A percentile compares a stretch with the other conserved stretches of the same genome.
phyloP scores from a whole-genome alignment of 2,329 filamentous ascomycete species.

The Stemphylium vesicarium region DNA sequence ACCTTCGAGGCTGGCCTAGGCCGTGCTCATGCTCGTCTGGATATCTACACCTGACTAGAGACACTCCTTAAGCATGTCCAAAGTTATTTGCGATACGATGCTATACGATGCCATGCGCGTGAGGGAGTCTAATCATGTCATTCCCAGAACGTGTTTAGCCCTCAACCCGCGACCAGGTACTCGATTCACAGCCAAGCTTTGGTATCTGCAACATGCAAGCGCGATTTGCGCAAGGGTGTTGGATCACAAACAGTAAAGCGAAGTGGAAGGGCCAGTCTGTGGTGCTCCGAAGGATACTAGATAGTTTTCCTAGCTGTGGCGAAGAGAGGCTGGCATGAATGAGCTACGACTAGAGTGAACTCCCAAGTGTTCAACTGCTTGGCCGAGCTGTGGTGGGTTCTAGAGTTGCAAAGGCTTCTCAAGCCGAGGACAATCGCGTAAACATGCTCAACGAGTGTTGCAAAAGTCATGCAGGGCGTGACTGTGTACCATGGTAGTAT shows the following conservation, averaged over 20 bases:
- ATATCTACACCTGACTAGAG: background rate
- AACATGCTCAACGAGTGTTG: slow-evolving; percentile 1
- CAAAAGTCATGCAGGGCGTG: slow-evolving; percentile 11
- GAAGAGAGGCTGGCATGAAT: background rate
- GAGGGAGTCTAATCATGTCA: background rate
- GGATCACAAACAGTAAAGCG: background rate
- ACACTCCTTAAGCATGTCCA: background rate
- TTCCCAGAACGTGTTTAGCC: background rate
- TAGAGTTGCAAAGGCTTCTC: background rate
- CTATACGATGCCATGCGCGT: background rate
- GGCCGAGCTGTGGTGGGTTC: background rate
- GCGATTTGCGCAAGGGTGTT: slow-evolving; percentile 7
- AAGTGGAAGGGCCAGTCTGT: background rate
- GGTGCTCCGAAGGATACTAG: background rate
- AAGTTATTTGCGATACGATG: background rate
- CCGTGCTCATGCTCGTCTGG: background rate
- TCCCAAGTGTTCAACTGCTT: background rate
- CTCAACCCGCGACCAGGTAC: background rate
- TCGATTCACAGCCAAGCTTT: slow-evolving; percentile 1
- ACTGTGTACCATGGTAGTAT: slow-evolving; percentile 5
- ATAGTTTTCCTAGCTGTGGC: background rate
- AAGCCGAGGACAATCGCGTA: background rate
- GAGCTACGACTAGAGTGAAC: background rate
- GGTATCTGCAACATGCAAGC: background rate
- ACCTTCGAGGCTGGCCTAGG: background rate